These are phyloP conservation scores for Coniochaeta sp. DNA, from an alignment of 2,329 filamentous ascomycete species.

Conservation along the genomic window DNA sequence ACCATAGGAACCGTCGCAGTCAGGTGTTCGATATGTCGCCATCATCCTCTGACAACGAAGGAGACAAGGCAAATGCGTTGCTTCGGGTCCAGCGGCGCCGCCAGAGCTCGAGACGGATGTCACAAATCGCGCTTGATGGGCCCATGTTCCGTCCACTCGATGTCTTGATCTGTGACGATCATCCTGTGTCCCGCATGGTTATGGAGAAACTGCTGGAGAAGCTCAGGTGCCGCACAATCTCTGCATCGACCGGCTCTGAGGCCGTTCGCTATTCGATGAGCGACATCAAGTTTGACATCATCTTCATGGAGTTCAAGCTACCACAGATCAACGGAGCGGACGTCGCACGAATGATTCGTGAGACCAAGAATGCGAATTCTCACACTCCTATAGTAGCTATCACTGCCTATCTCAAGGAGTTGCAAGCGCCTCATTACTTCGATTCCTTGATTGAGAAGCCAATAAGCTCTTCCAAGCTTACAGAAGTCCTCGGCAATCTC, in stretches of 20 bases:
- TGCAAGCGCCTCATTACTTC: constrained; percentile 92
- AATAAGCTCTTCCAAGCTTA: constrained; percentile 84
- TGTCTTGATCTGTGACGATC: constrained; percentile 93
- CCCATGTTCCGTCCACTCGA: constrained; percentile 87
- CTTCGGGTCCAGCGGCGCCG: constrained; percentile 86
- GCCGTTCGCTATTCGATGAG: constrained; percentile 91
- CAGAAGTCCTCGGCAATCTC: constrained; percentile 76
- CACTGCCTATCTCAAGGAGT: constrained; percentile 94
- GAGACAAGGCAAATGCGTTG: constrained; percentile 77
- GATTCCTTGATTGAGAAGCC: constrained; percentile 95
- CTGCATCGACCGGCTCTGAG: constrained; percentile 81
- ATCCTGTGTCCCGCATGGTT: constrained; percentile 93
- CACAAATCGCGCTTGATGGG: constrained; percentile 79
- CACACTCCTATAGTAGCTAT: constrained; percentile 94
- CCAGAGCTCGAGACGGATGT: constrained; percentile 92
- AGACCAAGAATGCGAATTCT: constrained; percentile 91
- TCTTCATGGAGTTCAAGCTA: constrained; percentile 95
- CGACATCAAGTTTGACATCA: constrained; percentile 97
- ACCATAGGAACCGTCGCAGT: constrained; percentile 84
- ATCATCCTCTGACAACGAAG: constrained; percentile 95
- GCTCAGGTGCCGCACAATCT: constrained; percentile 87
- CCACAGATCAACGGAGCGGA: constrained; percentile 93
- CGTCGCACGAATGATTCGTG: constrained; percentile 93
- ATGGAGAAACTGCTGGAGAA: constrained; percentile 98
- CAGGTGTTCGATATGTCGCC: constrained; percentile 96